phyloP scores from a whole-genome alignment of 2,329 filamentous ascomycete species.

The Pseudogymnoascus sp. region DNA sequence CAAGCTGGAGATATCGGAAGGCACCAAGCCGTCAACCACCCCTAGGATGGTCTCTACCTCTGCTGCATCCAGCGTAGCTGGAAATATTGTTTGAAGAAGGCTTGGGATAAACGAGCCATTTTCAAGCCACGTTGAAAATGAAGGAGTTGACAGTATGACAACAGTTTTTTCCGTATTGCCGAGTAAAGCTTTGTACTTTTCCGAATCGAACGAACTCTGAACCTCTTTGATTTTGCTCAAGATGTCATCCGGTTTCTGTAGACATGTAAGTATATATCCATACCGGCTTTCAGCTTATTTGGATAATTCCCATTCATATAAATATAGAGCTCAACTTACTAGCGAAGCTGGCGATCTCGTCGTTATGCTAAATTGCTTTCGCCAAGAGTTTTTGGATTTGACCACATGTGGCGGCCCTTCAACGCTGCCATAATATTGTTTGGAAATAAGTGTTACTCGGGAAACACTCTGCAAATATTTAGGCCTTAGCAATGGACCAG shows the following conservation, averaged over 20 bases:
- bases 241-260: conserved; percentile 5
- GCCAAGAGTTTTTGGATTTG: neutral
- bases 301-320: neutral
- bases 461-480: conserved; percentile 3
- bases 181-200: neutral
- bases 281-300: neutral
- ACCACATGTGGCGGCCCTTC: neutral
- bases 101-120: conserved; percentile 25
- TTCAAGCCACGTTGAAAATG: conserved; percentile 26
- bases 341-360: neutral
- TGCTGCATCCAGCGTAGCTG: neutral
- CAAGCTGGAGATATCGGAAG: conserved; percentile 18
- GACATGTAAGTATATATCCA: neutral
- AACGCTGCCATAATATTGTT: conserved; percentile 3
- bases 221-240: neutral
- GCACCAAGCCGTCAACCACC: conserved; percentile 46
- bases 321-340: neutral
- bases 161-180: conserved; percentile 15
- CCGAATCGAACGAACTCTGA: neutral
- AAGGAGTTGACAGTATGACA: conserved; percentile 29
- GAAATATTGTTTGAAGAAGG: conserved; percentile 18
- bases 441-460: conserved; percentile 1
- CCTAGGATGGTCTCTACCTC: conserved; percentile 43
- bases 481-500: neutral
- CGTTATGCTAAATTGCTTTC: neutral